Evolutionary conservation across 192 early-diverging fungal genomes (phyloP), one percentile per base, ranked within the genome.

Genomic region (Dimargaris verticillata): DNA sequence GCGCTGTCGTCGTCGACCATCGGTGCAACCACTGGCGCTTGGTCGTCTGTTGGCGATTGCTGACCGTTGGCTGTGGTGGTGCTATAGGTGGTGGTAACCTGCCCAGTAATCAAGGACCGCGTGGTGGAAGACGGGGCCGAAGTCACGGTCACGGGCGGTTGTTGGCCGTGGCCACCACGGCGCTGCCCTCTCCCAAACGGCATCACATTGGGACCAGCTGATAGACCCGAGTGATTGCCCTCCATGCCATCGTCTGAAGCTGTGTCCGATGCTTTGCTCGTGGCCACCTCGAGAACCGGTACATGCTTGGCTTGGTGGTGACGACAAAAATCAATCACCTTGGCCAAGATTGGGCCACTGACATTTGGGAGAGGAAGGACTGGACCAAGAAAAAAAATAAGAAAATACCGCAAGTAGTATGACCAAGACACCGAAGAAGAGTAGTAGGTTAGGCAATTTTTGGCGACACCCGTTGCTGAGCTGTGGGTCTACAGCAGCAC

Each of bases 311-410:
- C 68, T 58, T 84, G 87, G 73, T 95, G 90, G 66, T 93, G 89
- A 29, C 79, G 79, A 66, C 89, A 91, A 68, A 91, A 95, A 25
- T 93, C 87, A 58, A 94, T 84, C 12, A 95, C 85, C 65, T 88
- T 90, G 28, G 76, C 73, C 38, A 95, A 77, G 45, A 92, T 91
- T 1, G 88, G 83, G 24, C 88, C 91, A 51, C 86, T 86, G 29
- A 95, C 89, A 69, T 92, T 92, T 25, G 93, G 89, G 12, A 95
- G 74, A 0, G 93, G 93, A 18, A 95, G 87, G 24, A 85, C 76
- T 75, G 63, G 26, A 22, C 41, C 38, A 52, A 13, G 44, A 12
- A 28, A 7, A n/a, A 14, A 10, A 20, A 10, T 20, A 20, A 10
- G 22, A 28, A 9, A 10, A 54, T 28, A 12, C 14, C 14, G 18